These are phyloP conservation scores for Plasmodium malariae DNA, from an alignment of 169 alveolate genomes.

Conservation along the genomic window DNA sequence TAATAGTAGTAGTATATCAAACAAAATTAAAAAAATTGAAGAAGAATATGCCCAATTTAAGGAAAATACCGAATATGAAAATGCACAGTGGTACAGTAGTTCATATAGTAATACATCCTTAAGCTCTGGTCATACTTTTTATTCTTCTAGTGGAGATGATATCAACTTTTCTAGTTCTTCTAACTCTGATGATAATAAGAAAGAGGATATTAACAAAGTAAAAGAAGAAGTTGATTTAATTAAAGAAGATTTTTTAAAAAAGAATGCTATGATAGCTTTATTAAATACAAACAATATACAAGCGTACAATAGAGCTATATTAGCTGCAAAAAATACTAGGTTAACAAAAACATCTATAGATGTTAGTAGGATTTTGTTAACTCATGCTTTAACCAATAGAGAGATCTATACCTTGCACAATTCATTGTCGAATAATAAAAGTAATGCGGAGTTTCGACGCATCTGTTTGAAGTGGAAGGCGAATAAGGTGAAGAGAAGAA, in stretches of 20 bases:
- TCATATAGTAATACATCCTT: conserved; percentile 15
- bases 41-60: conserved; percentile 22
- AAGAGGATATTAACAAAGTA: conserved; percentile 42
- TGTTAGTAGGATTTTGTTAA: conserved; percentile 54
- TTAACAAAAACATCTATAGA: conserved; percentile 47
- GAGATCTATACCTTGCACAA: conserved; percentile 47
- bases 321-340: conserved; percentile 66
- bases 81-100: conserved; percentile 2
- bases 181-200: conserved; percentile 33
- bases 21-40: conserved; percentile 1
- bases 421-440: conserved; percentile 26
- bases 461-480: conserved; percentile 51
- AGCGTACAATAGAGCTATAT: conserved; percentile 54
- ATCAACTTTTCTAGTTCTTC: conserved; percentile 19
- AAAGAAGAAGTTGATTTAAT: conserved; percentile 65
- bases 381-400: conserved; percentile 62
- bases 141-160: conserved; percentile 18
- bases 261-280: conserved; percentile 48
- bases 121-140: conserved; percentile 7
- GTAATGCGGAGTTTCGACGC: conserved; percentile 49
- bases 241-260: conserved; percentile 58
- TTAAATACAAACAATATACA: conserved; percentile 48
- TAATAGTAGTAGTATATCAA: not conserved
- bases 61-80: not conserved
- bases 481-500: conserved; percentile 29